Conservation (phyloP, 306 rosid genomes). For the Pyrus pyrifolia region DNA sequence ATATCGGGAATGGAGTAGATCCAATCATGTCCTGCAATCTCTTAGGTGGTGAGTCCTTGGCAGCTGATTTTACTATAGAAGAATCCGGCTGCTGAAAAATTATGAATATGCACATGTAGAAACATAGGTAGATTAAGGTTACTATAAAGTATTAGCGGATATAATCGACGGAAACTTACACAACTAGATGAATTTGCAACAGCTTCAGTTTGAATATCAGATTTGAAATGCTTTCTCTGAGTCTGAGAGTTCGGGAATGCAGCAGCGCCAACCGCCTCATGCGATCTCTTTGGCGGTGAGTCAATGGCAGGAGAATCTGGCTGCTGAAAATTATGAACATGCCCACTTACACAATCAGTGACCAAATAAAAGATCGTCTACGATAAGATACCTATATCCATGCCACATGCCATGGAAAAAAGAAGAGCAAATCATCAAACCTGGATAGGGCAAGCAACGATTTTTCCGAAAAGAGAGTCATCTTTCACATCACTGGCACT, state of each 20-base stretch:
- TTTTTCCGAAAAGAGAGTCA: slow-evolving; percentile 45
- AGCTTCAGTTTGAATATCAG: slow-evolving; percentile 13
- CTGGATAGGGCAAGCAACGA: slow-evolving; percentile 62
- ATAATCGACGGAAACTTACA: slow-evolving; percentile 29
- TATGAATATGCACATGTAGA: background rate
- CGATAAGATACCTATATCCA: background rate
- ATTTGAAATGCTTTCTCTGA: slow-evolving; percentile 13
- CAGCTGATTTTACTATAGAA: slow-evolving; percentile 24
- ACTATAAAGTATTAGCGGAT: background rate
- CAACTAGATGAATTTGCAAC: slow-evolving; percentile 14
- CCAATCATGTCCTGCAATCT: slow-evolving; percentile 25
- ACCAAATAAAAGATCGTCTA: background rate
- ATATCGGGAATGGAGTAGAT: slow-evolving; percentile 13
- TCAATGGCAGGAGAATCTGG: slow-evolving; percentile 28
- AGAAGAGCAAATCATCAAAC: slow-evolving; percentile 28
- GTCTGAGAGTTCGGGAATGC: background rate
- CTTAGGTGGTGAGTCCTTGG: slow-evolving; percentile 25
- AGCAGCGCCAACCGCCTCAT: slow-evolving; percentile 20
- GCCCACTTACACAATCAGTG: background rate
- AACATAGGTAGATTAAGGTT: background rate
- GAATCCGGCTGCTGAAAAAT: slow-evolving; percentile 55
- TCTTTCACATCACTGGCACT: slow-evolving; percentile 45
- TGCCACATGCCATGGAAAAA: background rate
- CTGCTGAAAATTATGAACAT: slow-evolving; percentile 40
- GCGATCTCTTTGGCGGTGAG: slow-evolving; percentile 30